phyloP scores from a whole-genome alignment of 2,329 filamentous ascomycete genomes.

The Clarireedia hainanense region DNA sequence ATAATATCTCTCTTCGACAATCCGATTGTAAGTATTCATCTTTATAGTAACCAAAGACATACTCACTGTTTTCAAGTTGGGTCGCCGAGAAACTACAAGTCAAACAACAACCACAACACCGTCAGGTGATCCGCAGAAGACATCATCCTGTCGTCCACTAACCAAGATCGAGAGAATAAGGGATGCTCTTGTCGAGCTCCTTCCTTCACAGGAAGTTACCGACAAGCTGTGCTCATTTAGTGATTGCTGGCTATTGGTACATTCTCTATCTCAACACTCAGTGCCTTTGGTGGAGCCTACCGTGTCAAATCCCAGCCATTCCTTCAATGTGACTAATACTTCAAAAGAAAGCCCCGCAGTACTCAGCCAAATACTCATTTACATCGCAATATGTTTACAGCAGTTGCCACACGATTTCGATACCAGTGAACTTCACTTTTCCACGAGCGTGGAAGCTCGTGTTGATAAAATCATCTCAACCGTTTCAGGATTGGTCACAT shows the following conservation, averaged over 20 bases:
- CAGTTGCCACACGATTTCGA: conserved; percentile 24
- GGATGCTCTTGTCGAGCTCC: conserved; percentile 22
- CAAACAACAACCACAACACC: conserved; percentile 19
- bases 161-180: conserved; percentile 24
- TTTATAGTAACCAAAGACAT: not conserved
- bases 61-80: conserved; percentile 16
- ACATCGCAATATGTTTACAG: conserved; percentile 25
- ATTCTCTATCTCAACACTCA: conserved; percentile 15
- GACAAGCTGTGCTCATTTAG: conserved; percentile 20
- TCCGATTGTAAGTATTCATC: conserved; percentile 17
- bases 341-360: conserved; percentile 19
- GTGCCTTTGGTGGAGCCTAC: conserved; percentile 2
- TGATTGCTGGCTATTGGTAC: conserved; percentile 22
- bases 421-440: conserved; percentile 15
- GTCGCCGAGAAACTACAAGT: conserved; percentile 16
- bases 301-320: not conserved
- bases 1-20: conserved; percentile 28
- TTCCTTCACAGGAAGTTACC: conserved; percentile 24
- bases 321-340: conserved; percentile 20
- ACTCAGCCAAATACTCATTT: conserved; percentile 24
- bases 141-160: conserved; percentile 9
- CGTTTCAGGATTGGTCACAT: conserved; percentile 32
- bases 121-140: conserved; percentile 9
- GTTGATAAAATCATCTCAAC: conserved; percentile 24
- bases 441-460: conserved; percentile 17